phyloP scores from a whole-genome alignment of 768 basidiomycete genomes.

The Hericium rajendrae region DNA sequence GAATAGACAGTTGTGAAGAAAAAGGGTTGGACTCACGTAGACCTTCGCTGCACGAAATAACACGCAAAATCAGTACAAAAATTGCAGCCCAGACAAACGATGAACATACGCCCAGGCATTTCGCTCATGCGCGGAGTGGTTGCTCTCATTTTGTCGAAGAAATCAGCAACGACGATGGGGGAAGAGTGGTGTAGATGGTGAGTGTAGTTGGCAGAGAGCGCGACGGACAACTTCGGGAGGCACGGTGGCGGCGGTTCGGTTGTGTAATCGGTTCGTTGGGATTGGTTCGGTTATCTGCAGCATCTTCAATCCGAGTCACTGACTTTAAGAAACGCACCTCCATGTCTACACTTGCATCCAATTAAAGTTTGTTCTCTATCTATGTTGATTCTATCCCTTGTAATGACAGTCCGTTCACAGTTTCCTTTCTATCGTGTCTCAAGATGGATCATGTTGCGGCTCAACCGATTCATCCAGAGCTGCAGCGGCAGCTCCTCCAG shows the following conservation, averaged over 20 bases:
- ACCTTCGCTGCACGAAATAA: slow-evolving; percentile 44
- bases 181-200: not conserved
- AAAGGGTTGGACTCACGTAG: slow-evolving; percentile 47
- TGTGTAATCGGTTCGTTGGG: not conserved
- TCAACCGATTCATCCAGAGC: slow-evolving; percentile 16
- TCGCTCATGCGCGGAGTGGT: slow-evolving; percentile 46
- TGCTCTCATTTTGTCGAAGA: slow-evolving; percentile 6
- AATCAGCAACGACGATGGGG: not conserved
- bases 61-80: not conserved
- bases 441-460: not conserved
- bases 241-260: not conserved
- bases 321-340: not conserved
- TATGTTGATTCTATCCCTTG: too few species aligned
- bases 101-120: slow-evolving; percentile 69
- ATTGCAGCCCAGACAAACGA: not conserved
- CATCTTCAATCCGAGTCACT: too few species aligned
- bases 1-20: not conserved
- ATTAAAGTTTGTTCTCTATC: too few species aligned
- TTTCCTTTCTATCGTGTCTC: not conserved
- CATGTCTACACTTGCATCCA: not conserved
- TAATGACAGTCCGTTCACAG: too few species aligned
- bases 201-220: not conserved
- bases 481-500: slow-evolving; percentile 15
- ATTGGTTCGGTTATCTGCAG: not conserved
- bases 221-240: slow-evolving; percentile 8